These are phyloP conservation scores for Termitomyces sp. DNA, from an alignment of 768 basidiomycete genomes.

Conservation along the genomic window DNA sequence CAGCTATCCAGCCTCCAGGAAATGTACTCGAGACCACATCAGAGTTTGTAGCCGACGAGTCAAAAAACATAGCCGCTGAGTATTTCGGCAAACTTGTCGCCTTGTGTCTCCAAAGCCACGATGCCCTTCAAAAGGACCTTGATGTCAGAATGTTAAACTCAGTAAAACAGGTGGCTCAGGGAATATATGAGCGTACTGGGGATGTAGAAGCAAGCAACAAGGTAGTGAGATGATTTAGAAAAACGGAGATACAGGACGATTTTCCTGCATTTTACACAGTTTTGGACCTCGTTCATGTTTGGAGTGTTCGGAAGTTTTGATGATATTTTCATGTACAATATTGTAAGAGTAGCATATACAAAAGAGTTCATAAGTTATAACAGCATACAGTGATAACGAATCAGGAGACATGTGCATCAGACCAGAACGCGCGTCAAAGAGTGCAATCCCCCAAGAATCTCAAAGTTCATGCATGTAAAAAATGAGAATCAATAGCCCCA, in stretches of 20 bases:
- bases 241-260: background rate
- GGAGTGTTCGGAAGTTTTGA: too few species aligned
- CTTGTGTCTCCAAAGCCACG: background rate
- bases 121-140: background rate
- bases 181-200: background rate
- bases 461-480: background rate
- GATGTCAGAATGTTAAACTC: background rate
- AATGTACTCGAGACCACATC: background rate
- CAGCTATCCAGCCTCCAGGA: background rate
- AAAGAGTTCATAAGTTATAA: background rate
- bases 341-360: background rate
- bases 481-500: slow-evolving; percentile 9
- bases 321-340: background rate
- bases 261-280: background rate
- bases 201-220: background rate
- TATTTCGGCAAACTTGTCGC: background rate
- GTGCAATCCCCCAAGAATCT: background rate
- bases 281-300: background rate
- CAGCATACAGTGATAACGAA: background rate
- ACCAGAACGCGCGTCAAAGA: background rate
- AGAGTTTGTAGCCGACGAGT: background rate
- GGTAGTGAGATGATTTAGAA: background rate
- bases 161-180: background rate
- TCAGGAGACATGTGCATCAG: background rate
- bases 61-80: background rate